Evolutionary conservation across 345 rosid species (phyloP), one percentile per base, ranked within the genome.

Genomic region (Crucihimalaya himalaica): DNA sequence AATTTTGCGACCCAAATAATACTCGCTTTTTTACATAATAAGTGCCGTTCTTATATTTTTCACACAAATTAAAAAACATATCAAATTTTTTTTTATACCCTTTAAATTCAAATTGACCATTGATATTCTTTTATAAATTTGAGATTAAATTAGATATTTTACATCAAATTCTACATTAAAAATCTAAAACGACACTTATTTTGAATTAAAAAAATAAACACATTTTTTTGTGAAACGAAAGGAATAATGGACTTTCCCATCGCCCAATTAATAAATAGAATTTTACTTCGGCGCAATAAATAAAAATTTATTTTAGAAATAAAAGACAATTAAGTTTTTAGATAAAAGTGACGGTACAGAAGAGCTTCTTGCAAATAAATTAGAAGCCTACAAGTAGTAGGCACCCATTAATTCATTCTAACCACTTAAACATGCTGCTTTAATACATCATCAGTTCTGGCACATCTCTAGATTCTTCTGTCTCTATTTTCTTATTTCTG

Each of bases 201-300:
- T n/a, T n/a, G n/a, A n/a, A n/a, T n/a, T n/a, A n/a, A n/a, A n/a
- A n/a, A n/a, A n/a, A n/a, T n/a, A n/a, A n/a, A n/a, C n/a, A n/a
- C n/a, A n/a, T n/a, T n/a, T n/a, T n/a, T n/a, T n/a, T n/a, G n/a
- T n/a, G n/a, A n/a, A n/a, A n/a, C n/a, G n/a, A n/a, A n/a, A n/a
- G n/a, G n/a, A 13, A 55, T 21, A 46, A 47, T 70, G 57, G 34
- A 71, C 40, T 35, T 34, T 55, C 68, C 47, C 64, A 72, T 62
- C 37, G 45, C 57, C 57, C 19, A 56, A 32, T 19, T 45, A 54
- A 65, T 64, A 64, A 73, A 20, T 20, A 7, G 27, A 9, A 23
- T 64, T 46, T 64, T 46, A 29, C 16, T 45, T 46, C 71, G 77
- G 71, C 42, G 77, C 71, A 65, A 63, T 73, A 45, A 64, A 45